Evolutionary conservation across 2,329 filamentous ascomycete genomes (phyloP).

Genomic region (Hypoxylon sp.): DNA sequence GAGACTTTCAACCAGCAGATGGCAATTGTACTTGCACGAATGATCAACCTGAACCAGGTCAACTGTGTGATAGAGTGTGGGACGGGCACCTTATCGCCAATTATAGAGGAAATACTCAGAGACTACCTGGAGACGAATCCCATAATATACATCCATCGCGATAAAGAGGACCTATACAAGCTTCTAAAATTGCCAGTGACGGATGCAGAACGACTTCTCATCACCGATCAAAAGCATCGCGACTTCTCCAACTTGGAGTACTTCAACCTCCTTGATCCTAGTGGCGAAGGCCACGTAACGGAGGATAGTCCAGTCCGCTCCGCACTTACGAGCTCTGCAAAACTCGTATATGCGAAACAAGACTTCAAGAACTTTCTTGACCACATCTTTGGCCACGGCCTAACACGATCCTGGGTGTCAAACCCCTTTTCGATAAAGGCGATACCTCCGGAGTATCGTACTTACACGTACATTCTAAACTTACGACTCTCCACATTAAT

Average conservation of each 20-base stretch:
- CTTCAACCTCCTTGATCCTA: constrained; percentile 71
- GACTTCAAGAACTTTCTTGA: constrained; percentile 72
- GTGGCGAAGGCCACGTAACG: constrained; percentile 50
- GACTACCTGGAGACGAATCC: constrained; percentile 74
- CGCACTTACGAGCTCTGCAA: constrained; percentile 66
- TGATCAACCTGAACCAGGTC: constrained; percentile 69
- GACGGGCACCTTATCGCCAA: constrained; percentile 71
- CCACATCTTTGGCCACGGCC: constrained; percentile 65
- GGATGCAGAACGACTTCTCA: constrained; percentile 68
- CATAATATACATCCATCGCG: constrained; percentile 76
- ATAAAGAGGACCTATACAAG: constrained; percentile 70
- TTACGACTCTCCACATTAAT: constrained; percentile 71
- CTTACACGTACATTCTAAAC: constrained; percentile 71
- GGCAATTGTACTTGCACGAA: constrained; percentile 70
- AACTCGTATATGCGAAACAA: constrained; percentile 69
- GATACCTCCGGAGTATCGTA: constrained; percentile 68
- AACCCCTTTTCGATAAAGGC: constrained; percentile 72
- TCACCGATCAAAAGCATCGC: constrained; percentile 67
- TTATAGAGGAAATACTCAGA: constrained; percentile 68
- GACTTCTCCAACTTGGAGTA: constrained; percentile 78
- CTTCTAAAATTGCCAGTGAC: constrained; percentile 63
- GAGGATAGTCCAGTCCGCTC: constrained; percentile 54
- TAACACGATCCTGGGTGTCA: constrained; percentile 65
- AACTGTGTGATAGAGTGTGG: constrained; percentile 78
- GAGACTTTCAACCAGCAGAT: constrained; percentile 72